phyloP scores from a whole-genome alignment of 257 asterid genomes.

The Salvia rosmarinus region DNA sequence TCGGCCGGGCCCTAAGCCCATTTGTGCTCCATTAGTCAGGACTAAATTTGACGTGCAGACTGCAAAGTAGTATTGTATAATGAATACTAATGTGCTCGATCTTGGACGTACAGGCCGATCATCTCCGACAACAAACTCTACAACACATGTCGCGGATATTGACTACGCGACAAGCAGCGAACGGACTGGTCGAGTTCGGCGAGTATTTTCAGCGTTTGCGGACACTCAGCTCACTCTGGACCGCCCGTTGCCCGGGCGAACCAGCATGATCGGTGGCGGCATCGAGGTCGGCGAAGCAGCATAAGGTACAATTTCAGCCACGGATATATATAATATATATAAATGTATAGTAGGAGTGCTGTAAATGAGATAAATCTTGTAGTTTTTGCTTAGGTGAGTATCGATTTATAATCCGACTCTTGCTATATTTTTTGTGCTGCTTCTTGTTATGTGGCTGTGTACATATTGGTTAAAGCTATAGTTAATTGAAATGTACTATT shows the following conservation, averaged over 20 bases:
- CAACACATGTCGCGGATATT: constrained; percentile 74
- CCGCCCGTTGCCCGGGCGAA: constrained; percentile 61
- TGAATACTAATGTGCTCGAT: neutral
- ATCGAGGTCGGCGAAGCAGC: neutral
- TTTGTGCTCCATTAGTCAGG: neutral
- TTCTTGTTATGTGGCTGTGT: constrained; percentile 27
- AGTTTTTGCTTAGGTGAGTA: constrained; percentile 35
- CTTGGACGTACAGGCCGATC: constrained; percentile 71
- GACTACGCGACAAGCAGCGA: constrained; percentile 83
- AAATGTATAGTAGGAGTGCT: constrained; percentile 24
- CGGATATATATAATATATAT: neutral
- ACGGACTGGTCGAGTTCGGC: constrained; percentile 76
- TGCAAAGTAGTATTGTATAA: too few relatives aligned
- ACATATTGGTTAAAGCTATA: constrained; percentile 35
- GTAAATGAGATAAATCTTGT: constrained; percentile 37
- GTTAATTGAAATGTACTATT: constrained; percentile 1
- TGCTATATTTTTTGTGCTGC: constrained; percentile 24
- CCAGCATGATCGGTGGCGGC: constrained; percentile 31
- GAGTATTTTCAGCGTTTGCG: constrained; percentile 89
- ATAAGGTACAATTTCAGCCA: constrained; percentile 23
- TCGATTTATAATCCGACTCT: constrained; percentile 17
- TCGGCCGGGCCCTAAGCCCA: neutral
- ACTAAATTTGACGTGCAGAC: neutral
- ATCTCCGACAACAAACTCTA: constrained; percentile 87
- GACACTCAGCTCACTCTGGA: constrained; percentile 80